Conservation (phyloP, 1,284 basidiomycete genomes). For the Cutaneotrichosporon sp. region DNA sequence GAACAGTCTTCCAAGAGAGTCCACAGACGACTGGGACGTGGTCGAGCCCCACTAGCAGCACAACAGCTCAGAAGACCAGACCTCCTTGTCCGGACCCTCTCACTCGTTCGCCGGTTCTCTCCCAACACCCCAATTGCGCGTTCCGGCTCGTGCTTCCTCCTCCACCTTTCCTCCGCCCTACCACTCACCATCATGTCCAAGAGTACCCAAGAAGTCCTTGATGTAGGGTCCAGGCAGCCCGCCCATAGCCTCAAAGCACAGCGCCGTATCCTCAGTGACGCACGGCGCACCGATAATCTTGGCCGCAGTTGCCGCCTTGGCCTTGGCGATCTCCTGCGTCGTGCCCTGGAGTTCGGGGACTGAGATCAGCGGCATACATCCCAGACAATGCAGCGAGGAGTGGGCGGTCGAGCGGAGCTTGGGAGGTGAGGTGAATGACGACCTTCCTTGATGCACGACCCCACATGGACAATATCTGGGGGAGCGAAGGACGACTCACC, state of each 20-base stretch:
- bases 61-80: background rate
- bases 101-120: no score
- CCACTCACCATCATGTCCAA: constrained; percentile 71
- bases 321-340: constrained; percentile 83
- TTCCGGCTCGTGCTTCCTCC: background rate
- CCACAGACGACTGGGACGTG: background rate
- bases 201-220: constrained; percentile 78
- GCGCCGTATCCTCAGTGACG: constrained; percentile 95
- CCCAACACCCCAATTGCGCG: no score
- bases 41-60: background rate
- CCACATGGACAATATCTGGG: background rate
- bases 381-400: no score
- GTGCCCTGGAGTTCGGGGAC: constrained; percentile 94
- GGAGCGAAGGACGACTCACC: constrained; percentile 35
- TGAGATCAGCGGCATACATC: constrained; percentile 41
- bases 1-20: background rate
- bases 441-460: no score
- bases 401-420: no score
- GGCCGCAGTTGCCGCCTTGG: constrained; percentile 83
- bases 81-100: no score
- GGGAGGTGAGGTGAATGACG: no score
- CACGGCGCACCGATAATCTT: constrained; percentile 80
- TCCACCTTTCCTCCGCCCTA: no score
- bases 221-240: constrained; percentile 96
- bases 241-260: constrained; percentile 82